Percentiles rank a stretch among this genome's conserved stretches.
These are phyloP conservation scores for Metschnikowia hibisci DNA, from an alignment of 805 yeast genomes.

Conservation along the genomic window DNA sequence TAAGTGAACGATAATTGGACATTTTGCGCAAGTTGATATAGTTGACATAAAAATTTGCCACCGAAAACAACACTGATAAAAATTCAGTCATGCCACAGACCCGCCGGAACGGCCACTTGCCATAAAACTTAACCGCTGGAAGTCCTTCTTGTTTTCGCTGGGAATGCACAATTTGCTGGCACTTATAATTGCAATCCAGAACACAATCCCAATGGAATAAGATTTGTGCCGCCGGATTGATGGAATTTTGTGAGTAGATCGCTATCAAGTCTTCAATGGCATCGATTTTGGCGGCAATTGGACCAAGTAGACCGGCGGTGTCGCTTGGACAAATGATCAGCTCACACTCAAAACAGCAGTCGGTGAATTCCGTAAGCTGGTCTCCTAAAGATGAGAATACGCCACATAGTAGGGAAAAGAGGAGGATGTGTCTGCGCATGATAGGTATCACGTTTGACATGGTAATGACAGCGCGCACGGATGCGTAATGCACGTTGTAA, in stretches of 20 bases:
- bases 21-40: conserved; percentile 28
- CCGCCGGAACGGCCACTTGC: conserved; percentile 43
- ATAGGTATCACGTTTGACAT: not conserved
- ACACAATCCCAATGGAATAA: conserved; percentile 33
- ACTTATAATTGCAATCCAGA: conserved; percentile 37
- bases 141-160: conserved; percentile 17
- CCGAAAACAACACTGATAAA: conserved; percentile 32
- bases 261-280: conserved; percentile 2
- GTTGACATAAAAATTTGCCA: conserved; percentile 35
- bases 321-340: conserved; percentile 1
- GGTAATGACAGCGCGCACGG: not conserved
- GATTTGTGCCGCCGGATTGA: conserved; percentile 18
- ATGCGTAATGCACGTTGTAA: too few species aligned
- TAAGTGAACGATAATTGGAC: conserved; percentile 23
- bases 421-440: not conserved
- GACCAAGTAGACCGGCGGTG: not conserved
- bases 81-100: conserved; percentile 37
- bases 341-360: conserved; percentile 17
- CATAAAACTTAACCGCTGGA: conserved; percentile 38
- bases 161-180: conserved; percentile 33
- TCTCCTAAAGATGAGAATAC: conserved; percentile 29
- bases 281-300: not conserved
- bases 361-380: conserved; percentile 26
- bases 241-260: conserved; percentile 10
- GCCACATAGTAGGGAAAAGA: not conserved